Evolutionary conservation across 202 grass and related monocot genomes (phyloP).

Genomic region (Panicum virgatum): DNA sequence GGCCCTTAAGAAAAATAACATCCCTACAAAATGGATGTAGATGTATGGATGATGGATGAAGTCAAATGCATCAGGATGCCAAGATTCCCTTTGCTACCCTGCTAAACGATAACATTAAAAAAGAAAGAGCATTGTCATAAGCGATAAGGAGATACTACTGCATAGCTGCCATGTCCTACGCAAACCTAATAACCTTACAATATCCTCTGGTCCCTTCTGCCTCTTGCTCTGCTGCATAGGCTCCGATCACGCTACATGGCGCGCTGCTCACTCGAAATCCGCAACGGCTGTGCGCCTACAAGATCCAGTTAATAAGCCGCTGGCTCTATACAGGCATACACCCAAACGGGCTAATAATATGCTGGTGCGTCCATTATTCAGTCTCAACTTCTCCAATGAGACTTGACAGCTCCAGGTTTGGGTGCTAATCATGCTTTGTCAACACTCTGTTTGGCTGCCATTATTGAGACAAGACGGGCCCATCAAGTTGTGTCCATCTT

Average conservation of each 20-base stretch:
- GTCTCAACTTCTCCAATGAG: background rate
- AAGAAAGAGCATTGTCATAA: background rate
- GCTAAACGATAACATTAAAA: background rate
- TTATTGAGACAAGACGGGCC: conserved; percentile 22
- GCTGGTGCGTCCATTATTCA: conserved; percentile 3
- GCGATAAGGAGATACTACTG: background rate
- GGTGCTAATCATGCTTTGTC: background rate
- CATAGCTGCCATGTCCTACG: background rate
- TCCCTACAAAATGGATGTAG: background rate
- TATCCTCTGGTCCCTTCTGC: too few species aligned
- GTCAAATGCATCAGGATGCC: background rate
- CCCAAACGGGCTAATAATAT: background rate
- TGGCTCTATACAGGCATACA: background rate
- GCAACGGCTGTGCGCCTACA: too few species aligned
- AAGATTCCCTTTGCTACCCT: background rate
- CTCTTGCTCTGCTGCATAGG: too few species aligned
- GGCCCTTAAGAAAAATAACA: background rate
- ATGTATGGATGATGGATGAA: background rate
- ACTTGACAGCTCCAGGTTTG: conserved; percentile 14
- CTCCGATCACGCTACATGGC: too few species aligned
- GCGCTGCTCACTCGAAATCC: too few species aligned
- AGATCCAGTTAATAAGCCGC: background rate
- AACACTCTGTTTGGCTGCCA: conserved; percentile 20
- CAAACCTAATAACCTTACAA: background rate
- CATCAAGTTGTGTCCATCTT: background rate